These are phyloP conservation scores for Carex arenaria DNA, from an alignment of 202 grass and related monocot genomes.

Conservation along the genomic window DNA sequence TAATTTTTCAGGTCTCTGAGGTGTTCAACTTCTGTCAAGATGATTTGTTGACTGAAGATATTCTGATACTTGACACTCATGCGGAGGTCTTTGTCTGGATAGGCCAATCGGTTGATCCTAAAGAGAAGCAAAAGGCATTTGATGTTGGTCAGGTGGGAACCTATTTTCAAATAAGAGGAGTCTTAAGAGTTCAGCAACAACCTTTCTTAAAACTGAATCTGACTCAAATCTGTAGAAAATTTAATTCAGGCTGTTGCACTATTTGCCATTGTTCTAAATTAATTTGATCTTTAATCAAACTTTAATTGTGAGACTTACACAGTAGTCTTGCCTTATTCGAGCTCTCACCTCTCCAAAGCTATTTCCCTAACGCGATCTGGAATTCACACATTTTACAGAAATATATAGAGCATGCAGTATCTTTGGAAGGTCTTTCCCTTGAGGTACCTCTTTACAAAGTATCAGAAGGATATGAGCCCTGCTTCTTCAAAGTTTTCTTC, in stretches of 20 bases:
- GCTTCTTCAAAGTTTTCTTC: conserved; percentile 93
- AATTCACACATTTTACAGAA: conserved; percentile 43
- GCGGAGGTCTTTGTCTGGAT: conserved; percentile 92
- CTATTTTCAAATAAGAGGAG: background rate
- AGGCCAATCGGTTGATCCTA: conserved; percentile 72
- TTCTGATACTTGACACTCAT: conserved; percentile 88
- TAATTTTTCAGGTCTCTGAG: conserved; percentile 57
- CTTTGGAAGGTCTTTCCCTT: conserved; percentile 69
- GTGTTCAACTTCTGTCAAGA: conserved; percentile 99
- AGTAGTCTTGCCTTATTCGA: background rate
- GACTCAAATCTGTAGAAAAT: background rate
- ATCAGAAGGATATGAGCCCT: conserved; percentile 82
- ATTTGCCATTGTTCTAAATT: background rate
- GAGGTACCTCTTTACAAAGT: conserved; percentile 84
- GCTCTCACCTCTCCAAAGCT: background rate
- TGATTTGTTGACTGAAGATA: conserved; percentile 98
- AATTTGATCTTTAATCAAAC: background rate
- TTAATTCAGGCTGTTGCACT: background rate
- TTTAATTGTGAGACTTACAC: background rate
- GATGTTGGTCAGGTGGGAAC: conserved; percentile 68
- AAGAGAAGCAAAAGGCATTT: conserved; percentile 92
- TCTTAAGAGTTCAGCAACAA: background rate
- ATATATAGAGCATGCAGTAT: conserved; percentile 83
- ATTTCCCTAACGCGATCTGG: background rate
- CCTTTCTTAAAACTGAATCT: background rate